Evolutionary conservation across 306 rosid genomes (phyloP).

Genomic region (Prunus campanulata): DNA sequence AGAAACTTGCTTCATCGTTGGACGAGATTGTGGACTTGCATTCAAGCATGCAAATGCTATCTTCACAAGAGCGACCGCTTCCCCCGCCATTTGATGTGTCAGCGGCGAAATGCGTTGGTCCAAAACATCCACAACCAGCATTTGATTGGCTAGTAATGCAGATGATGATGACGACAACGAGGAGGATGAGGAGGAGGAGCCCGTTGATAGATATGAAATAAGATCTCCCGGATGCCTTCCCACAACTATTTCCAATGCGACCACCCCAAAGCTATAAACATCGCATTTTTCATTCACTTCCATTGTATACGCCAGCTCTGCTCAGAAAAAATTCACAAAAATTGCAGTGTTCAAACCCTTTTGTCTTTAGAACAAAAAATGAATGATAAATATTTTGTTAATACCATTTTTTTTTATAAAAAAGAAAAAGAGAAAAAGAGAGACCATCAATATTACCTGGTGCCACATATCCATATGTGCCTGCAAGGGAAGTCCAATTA

Average conservation of each 20-base stretch:
- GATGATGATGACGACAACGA: neutral
- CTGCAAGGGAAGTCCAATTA: constrained; percentile 1
- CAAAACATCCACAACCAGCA: neutral
- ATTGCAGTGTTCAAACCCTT: too few relatives aligned
- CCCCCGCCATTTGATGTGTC: neutral
- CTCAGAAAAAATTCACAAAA: neutral
- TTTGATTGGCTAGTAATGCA: neutral
- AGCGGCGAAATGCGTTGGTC: constrained; percentile 5
- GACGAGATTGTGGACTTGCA: neutral
- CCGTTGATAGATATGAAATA: neutral
- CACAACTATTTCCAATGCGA: constrained; percentile 1
- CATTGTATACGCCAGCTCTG: neutral
- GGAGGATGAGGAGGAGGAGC: neutral
- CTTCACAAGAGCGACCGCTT: neutral
- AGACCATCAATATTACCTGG: neutral
- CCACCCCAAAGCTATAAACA: constrained; percentile 3
- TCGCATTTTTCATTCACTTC: neutral
- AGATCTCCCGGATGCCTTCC: constrained; percentile 12
- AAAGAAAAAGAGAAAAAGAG: too few relatives aligned
- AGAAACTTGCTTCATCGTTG: constrained; percentile 12
- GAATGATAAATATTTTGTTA: too few relatives aligned
- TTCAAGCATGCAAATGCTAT: neutral
- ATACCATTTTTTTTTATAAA: too few relatives aligned
- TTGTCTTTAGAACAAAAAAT: too few relatives aligned
- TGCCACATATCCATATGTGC: constrained; percentile 7